Evolutionary conservation across 108 stramenopile species (phyloP), one percentile per base, ranked within the genome.

Genomic region (Cafeteria roenbergensis): DNA sequence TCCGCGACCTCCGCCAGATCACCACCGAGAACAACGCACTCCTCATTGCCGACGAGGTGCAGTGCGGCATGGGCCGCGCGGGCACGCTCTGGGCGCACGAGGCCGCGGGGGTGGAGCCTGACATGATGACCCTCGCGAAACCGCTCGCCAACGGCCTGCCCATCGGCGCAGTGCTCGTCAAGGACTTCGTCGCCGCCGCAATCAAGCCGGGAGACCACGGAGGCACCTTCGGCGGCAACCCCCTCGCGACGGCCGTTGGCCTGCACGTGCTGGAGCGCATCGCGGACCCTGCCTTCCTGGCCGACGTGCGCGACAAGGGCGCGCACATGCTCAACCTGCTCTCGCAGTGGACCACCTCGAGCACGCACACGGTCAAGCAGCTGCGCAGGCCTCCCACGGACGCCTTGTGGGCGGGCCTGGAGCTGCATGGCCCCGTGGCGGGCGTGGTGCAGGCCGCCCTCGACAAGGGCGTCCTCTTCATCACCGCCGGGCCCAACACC

Each of bases 61-160:
- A 97, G 81, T 87, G 87, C 22, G 95, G 95, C 0, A 89, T 97
- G 84, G 95, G 95, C 60, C 90, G 95, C 20, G 86, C 84, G n/a
- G 95, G 95, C 22, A 86, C 66, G 50, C 54, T 94, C 20, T 97
- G 93, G 93, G 92, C 90, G 42, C 87, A 93, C 71, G 82, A 94
- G 79, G 53, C 21, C 34, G 32, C 33, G 31, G 82, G 69, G 56
- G 78, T 97, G n/a, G 78, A 82, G 58, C 95, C 95, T 0, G 93
- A 97, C 78, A 80, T 94, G 0, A 85, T 97, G 71, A 93, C 93
- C 34, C 84, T 85, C 33, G 95, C 95, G 31, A 97, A 97, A 80
- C 93, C 95, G 0, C 79, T 97, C 69, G 95, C 93, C 17, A 92
- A 90, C 20, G 95, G 95, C 48, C 90, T 97, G 20, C 95, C 95